Evolutionary conservation across 805 yeast species (phyloP), one percentile per base, ranked within the genome.

Genomic region (Ogataea pignaliae): DNA sequence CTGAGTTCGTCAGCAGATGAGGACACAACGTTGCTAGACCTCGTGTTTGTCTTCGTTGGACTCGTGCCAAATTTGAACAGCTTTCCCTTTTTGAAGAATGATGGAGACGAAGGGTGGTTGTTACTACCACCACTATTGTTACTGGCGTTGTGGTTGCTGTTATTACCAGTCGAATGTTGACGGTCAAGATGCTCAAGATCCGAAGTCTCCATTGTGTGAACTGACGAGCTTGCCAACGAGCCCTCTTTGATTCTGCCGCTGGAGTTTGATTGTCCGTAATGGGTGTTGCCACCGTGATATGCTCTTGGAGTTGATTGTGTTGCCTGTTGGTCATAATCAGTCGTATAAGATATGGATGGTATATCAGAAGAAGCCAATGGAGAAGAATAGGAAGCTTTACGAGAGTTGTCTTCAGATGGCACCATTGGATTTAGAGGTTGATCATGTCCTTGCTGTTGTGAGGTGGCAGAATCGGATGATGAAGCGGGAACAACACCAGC

Each of bases 11-110:
- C 53, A 10, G 32, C 18, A 10, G 47, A 41, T 0, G 53, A 44
- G 11, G 46, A 36, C 1, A 41, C 29, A 9, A 39, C 43, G 21
- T 34, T 42, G 6, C 39, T 39, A 1, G 59, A 54, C 28, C 48
- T 53, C 29, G 54, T 60, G 34, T 55, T 55, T 16, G 40, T 45
- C 43, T 57, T 59, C 1, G 60, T 55, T 3, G 69, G 69, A 32
- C 63, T 57, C 2, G 59, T 44, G 10, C 73, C 72, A 52, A 70
- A 65, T 36, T 64, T 57, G 49, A 67, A 66, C 16, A 70, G 52
- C 35, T 57, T 21, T 21, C 26, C 61, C 41, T 57, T 60, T 37
- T 63, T 64, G 53, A 70, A 61, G 36, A 69, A 65, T 8, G 70
- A 64, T 9, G 72, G 70, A 3, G 73, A 65, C 2, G 61, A 43